Evolutionary conservation across 1,284 basidiomycete genomes (phyloP).

Genomic region (Sphagnurus paluster): DNA sequence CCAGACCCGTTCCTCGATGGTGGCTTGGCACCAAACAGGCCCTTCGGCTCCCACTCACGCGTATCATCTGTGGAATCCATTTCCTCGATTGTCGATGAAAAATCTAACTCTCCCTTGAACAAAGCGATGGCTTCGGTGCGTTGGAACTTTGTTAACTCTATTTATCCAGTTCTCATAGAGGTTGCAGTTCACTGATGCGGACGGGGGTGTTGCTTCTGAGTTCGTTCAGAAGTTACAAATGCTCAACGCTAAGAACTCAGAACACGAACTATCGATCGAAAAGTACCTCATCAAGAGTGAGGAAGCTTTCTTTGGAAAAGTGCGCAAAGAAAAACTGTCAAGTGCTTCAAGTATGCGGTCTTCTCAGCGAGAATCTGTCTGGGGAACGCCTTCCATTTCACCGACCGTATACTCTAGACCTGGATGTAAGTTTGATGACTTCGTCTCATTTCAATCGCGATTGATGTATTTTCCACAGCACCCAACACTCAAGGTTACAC

Average conservation of each 20-base stretch:
- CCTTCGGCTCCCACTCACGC: slow-evolving; percentile 80
- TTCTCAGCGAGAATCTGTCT: slow-evolving; percentile 78
- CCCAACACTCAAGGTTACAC: slow-evolving; percentile 55
- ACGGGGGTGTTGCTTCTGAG: slow-evolving; percentile 86
- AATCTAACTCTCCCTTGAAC: slow-evolving; percentile 84
- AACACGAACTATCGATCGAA: slow-evolving; percentile 88
- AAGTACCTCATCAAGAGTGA: slow-evolving; percentile 88
- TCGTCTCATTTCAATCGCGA: background rate
- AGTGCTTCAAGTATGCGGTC: slow-evolving; percentile 78
- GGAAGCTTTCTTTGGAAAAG: slow-evolving; percentile 88
- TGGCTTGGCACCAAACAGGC: slow-evolving; percentile 55
- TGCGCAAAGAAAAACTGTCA: slow-evolving; percentile 80
- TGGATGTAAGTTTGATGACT: slow-evolving; percentile 53
- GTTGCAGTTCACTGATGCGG: slow-evolving; percentile 84
- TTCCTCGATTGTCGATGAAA: slow-evolving; percentile 87
- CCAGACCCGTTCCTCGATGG: slow-evolving; percentile 85
- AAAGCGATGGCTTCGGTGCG: slow-evolving; percentile 86
- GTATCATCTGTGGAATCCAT: slow-evolving; percentile 86
- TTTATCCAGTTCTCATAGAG: slow-evolving; percentile 9
- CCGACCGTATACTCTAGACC: slow-evolving; percentile 75
- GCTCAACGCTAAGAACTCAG: slow-evolving; percentile 84
- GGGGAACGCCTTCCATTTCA: slow-evolving; percentile 76
- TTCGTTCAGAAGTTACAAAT: slow-evolving; percentile 85
- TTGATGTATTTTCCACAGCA: slow-evolving; percentile 39
- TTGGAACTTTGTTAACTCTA: slow-evolving; percentile 6